Conservation (phyloP, 495 filamentous ascomycete species). For the Glonium stellatum region DNA sequence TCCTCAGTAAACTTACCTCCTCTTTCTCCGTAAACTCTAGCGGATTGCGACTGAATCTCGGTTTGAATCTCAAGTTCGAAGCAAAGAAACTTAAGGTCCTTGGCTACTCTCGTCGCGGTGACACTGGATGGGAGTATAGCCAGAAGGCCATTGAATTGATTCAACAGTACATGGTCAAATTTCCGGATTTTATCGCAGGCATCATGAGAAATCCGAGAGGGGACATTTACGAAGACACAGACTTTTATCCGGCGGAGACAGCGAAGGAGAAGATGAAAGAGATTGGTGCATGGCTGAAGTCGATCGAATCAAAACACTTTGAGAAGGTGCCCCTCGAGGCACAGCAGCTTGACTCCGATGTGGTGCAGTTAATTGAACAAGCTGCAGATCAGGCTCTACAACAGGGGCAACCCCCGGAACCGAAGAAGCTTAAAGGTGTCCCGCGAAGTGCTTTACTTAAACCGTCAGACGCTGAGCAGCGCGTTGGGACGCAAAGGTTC, state of each 20-base stretch:
- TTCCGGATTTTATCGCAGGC: slow-evolving; percentile 88
- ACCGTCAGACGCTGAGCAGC: slow-evolving; percentile 84
- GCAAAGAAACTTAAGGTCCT: slow-evolving; percentile 90
- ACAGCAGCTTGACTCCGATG: slow-evolving; percentile 86
- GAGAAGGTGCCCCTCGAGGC: slow-evolving; percentile 91
- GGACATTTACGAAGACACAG: slow-evolving; percentile 69
- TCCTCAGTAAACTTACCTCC: slow-evolving; percentile 91
- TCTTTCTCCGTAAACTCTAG: slow-evolving; percentile 78
- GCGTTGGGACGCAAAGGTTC: slow-evolving; percentile 79
- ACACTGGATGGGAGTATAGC: slow-evolving; percentile 92
- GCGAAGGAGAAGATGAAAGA: slow-evolving; percentile 74
- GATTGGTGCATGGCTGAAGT: slow-evolving; percentile 87
- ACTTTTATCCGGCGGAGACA: slow-evolving; percentile 70
- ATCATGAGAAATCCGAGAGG: slow-evolving; percentile 70
- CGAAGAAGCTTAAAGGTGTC: slow-evolving; percentile 63
- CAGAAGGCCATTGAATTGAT: slow-evolving; percentile 74
- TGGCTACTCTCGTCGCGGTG: slow-evolving; percentile 81
- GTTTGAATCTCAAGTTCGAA: slow-evolving; percentile 95
- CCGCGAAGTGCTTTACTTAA: slow-evolving; percentile 83
- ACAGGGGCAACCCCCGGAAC: slow-evolving; percentile 46
- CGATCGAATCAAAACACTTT: slow-evolving; percentile 79
- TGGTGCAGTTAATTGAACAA: slow-evolving; percentile 72
- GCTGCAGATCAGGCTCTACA: slow-evolving; percentile 57
- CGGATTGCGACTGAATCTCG: slow-evolving; percentile 75
- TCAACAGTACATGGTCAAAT: slow-evolving; percentile 80